Evolutionary conservation across 768 basidiomycete species (phyloP).

Genomic region (Grammothele lineata): DNA sequence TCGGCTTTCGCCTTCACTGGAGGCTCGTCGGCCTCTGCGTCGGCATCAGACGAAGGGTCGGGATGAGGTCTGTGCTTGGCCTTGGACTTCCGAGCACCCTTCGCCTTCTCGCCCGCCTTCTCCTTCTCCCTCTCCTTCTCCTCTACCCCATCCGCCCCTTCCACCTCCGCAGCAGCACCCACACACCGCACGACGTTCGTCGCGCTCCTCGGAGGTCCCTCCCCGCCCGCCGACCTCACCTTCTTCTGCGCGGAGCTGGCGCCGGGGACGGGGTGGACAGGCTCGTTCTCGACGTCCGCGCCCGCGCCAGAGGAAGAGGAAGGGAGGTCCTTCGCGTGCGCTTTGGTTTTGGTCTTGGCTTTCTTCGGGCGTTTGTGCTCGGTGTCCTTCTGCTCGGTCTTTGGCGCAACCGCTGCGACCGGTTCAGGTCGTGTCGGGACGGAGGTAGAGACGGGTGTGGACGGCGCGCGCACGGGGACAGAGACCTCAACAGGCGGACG

Average conservation of each 20-base stretch:
- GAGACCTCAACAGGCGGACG: too few relatives aligned
- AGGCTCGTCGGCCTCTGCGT: too few relatives aligned
- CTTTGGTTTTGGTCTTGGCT: too few relatives aligned
- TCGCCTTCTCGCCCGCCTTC: neutral
- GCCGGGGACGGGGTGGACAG: slow-evolving; percentile 1
- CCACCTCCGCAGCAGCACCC: too few relatives aligned
- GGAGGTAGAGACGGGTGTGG: too few relatives aligned
- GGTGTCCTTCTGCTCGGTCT: neutral
- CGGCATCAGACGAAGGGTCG: too few relatives aligned
- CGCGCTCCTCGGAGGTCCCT: slow-evolving; percentile 2
- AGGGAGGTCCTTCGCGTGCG: neutral
- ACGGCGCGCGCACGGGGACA: too few relatives aligned
- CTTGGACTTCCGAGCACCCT: neutral
- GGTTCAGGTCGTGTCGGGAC: too few relatives aligned
- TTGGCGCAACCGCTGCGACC: too few relatives aligned
- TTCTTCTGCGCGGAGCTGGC: neutral
- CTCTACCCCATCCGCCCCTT: too few relatives aligned
- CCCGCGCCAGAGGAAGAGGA: neutral
- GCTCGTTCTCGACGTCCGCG: slow-evolving; percentile 11
- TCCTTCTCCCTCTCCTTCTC: too few relatives aligned
- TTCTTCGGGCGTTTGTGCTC: slow-evolving; percentile 6
- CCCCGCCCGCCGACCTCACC: neutral
- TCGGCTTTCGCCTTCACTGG: neutral
- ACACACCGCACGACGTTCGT: slow-evolving; percentile 7
- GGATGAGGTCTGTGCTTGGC: neutral